phyloP scores from a whole-genome alignment of 805 yeast genomes.

The Debaryomyces prosopidis region DNA sequence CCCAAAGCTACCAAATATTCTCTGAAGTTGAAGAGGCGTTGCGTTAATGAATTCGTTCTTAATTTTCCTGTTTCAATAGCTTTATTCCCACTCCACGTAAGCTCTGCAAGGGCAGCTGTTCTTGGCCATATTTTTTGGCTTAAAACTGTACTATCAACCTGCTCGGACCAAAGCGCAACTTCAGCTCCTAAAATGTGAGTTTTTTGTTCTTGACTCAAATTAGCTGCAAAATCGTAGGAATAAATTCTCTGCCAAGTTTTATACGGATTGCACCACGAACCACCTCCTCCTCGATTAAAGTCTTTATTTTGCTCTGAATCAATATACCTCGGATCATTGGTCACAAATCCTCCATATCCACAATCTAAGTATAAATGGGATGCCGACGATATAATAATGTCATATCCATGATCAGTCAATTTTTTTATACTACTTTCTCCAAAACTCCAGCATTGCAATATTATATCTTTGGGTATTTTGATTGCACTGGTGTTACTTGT shows the following conservation, averaged over 20 bases:
- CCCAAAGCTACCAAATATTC: conserved; percentile 40
- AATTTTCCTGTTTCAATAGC: conserved; percentile 24
- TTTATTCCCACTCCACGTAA: conserved; percentile 42
- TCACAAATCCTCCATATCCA: conserved; percentile 38
- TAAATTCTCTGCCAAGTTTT: conserved; percentile 46
- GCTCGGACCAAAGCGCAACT: conserved; percentile 42
- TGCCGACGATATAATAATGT: conserved; percentile 36
- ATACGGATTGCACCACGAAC: conserved; percentile 45
- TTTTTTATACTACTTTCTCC: conserved; percentile 20
- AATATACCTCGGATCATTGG: conserved; percentile 35
- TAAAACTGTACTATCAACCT: conserved; percentile 30
- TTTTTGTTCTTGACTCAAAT: conserved; percentile 28
- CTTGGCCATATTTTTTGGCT: conserved; percentile 40
- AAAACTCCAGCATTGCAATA: conserved; percentile 37
- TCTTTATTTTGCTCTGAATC: conserved; percentile 19
- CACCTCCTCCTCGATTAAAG: conserved; percentile 32
- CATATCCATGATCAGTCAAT: conserved; percentile 35
- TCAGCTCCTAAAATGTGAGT: conserved; percentile 39
- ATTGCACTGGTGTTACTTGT: conserved; percentile 21
- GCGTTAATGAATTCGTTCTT: conserved; percentile 29
- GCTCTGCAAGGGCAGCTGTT: conserved; percentile 42
- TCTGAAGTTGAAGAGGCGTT: conserved; percentile 37
- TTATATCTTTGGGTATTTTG: conserved; percentile 28
- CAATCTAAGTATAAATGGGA: conserved; percentile 40
- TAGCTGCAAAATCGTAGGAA: conserved; percentile 30